Conservation (phyloP, 129 eudicot genomes). For the Chrysanthemum seticuspe region DNA sequence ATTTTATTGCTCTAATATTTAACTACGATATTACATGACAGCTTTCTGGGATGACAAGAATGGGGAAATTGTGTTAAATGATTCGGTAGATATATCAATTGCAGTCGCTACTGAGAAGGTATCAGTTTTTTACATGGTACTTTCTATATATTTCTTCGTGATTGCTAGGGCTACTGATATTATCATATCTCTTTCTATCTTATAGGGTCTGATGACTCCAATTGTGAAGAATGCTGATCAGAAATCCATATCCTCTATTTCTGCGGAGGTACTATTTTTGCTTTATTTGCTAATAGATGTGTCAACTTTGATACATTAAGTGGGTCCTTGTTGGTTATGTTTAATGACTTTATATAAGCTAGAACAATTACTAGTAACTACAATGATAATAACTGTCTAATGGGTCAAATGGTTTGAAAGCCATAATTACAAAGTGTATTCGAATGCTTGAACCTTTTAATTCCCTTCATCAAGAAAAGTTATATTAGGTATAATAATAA, state of each 20-base stretch:
- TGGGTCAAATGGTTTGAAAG: too few species aligned
- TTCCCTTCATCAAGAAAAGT: too few species aligned
- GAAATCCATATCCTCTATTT: constrained; percentile 85
- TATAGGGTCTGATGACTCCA: constrained; percentile 97
- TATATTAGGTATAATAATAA: too few species aligned
- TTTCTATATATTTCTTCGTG: constrained; percentile 4
- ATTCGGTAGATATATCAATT: constrained; percentile 92
- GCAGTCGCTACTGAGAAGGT: constrained; percentile 99
- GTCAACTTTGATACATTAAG: not conserved
- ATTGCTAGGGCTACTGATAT: constrained; percentile 1
- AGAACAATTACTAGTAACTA: too few species aligned
- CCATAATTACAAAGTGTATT: too few species aligned
- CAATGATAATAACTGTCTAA: too few species aligned
- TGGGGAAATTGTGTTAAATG: constrained; percentile 65
- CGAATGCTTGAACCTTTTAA: too few species aligned
- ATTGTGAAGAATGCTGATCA: constrained; percentile 91
- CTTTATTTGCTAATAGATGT: not conserved
- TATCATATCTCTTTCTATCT: not conserved
- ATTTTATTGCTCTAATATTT: constrained; percentile 21
- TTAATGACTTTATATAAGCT: too few species aligned
- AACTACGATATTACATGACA: constrained; percentile 32
- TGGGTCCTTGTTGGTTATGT: not conserved
- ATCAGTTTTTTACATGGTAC: constrained; percentile 9
- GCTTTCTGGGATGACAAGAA: constrained; percentile 85
- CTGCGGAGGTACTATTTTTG: constrained; percentile 61